Evolutionary conservation across 2,329 filamentous ascomycete species (phyloP).

Genomic region (Ambrosiella beaveri): DNA sequence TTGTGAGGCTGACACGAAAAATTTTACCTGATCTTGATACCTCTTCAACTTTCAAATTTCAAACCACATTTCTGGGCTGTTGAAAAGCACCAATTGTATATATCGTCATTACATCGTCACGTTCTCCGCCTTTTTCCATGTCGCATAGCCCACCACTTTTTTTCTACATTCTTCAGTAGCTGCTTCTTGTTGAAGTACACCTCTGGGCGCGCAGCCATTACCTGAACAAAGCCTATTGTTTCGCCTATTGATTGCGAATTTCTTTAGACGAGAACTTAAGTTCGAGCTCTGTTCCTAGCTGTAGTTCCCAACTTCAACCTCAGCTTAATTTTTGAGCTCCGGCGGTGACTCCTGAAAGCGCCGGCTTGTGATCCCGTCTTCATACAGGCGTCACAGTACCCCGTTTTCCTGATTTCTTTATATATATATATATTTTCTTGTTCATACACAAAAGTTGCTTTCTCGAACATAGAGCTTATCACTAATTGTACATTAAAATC

Average conservation of each 20-base stretch:
- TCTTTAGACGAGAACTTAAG: neutral
- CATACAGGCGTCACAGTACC: neutral
- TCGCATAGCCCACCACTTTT: neutral
- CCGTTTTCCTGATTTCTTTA: neutral
- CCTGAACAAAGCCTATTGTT: conserved; percentile 11
- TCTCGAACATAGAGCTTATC: neutral
- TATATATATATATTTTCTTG: neutral
- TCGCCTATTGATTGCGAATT: neutral
- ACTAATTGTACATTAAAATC: neutral
- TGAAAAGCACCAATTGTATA: no score
- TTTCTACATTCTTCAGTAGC: neutral
- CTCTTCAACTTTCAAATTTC: neutral
- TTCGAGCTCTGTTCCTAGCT: neutral
- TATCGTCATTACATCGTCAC: no score
- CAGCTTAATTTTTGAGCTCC: neutral
- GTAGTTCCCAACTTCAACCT: neutral
- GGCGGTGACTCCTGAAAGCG: neutral
- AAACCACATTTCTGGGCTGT: neutral
- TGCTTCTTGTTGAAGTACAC: neutral
- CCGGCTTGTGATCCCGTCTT: neutral
- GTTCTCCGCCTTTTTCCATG: no score
- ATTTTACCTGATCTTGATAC: neutral
- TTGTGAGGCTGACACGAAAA: neutral
- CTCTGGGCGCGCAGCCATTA: neutral
- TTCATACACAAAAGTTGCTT: neutral